Base-by-base conservation (phyloP, 2,329 filamentous ascomycete genomes). In the Pestalotiopsis sp. region DNA sequence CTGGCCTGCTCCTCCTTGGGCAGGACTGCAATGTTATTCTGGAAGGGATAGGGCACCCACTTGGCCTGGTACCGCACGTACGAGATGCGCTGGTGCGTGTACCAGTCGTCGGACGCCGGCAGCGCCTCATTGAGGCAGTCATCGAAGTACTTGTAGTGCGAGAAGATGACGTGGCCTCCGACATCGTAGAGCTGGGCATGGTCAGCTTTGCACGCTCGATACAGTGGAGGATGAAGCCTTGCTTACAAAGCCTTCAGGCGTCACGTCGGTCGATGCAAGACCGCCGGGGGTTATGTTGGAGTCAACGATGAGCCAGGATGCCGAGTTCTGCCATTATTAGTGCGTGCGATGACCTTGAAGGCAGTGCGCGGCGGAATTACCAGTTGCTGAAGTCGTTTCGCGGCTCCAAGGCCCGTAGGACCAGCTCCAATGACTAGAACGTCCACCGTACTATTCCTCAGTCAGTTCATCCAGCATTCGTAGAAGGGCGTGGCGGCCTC, bases 131-230 rank as follows among this genome's bases (percentile, higher is more conserved):
- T 90, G 80, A 99, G 91, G 86, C 93, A 97, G 87, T 99, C 96
- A 85, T 99, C 96, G 82, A 99, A 99, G 90, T 99, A 99, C 87
- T 98, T 98, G 92, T 98, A 99, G 89, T 98, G 95, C 76, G 95
- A 98, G 89, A 98, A 98, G 85, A 98, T 98, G 84, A 98, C 95
- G 84, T 98, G 95, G 77, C 95, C 95, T 81, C 95, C 95, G 76
- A 99, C 96, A 84, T 99, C 96, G 89, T 98, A 99, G 77, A 99
- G 90, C 95, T 97, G 78, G 9, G 11, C 20, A 58, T 57, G 67
- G 76, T 77, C 70, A 76, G 69, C 38, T 58, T 25, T 17, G 41
- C 13, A 40, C 52, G 31, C 25, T n/a, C 23, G 4, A 31, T 11
- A 14, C 25, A n/a, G 17, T 36, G 4, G 58, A 57, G 36, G 6